Base-by-base conservation (phyloP, 1,284 basidiomycete genomes). In the Agroathelia rolfsii region DNA sequence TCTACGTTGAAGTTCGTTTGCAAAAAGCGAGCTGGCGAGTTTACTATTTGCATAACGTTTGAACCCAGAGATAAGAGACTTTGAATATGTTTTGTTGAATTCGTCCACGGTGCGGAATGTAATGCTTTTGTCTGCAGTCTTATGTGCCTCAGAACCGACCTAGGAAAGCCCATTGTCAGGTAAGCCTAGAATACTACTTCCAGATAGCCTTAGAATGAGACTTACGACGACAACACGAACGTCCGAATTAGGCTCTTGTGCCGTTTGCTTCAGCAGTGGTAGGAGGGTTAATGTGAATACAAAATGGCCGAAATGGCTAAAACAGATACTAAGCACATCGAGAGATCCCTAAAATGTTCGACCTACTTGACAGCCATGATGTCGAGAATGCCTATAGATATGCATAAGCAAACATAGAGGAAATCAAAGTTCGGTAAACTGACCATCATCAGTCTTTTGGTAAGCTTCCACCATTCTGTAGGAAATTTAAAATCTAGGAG, bases 151-250 rank as follows among this genome's bases (percentile, higher is more conserved):
- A 12, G 55, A 44, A 40, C 43, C 42, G 37, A 49, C 37, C 45
- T 50, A 28, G 34, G 11, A 19, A 10, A 11, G 10, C 9, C n/a
- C n/a, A n/a, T 9, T 6, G n/a, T 23, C 27, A 26, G 23, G 30
- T 19, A 14, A 15, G 22, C 19, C 6, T 7, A 18, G n/a, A n/a
- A n/a, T n/a, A n/a, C n/a, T n/a, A n/a, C n/a, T n/a, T n/a, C n/a
- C n/a, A n/a, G n/a, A n/a, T n/a, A n/a, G n/a, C n/a, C n/a, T n/a
- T n/a, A n/a, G n/a, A 14, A 17, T 18, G 19, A 14, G 8, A 43
- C 64, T 30, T 24, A 72, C 72, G 28, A 56, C 58, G 4, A 73
- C 53, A 12, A 75, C 52, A 11, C 72, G 64, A 22, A 72, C 68
- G 39, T 74, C 72, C 0, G 62, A 51, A 21, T 51, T 53, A 3